Conservation (phyloP, 1,284 basidiomycete genomes). For the Ganoderma multipileum region DNA sequence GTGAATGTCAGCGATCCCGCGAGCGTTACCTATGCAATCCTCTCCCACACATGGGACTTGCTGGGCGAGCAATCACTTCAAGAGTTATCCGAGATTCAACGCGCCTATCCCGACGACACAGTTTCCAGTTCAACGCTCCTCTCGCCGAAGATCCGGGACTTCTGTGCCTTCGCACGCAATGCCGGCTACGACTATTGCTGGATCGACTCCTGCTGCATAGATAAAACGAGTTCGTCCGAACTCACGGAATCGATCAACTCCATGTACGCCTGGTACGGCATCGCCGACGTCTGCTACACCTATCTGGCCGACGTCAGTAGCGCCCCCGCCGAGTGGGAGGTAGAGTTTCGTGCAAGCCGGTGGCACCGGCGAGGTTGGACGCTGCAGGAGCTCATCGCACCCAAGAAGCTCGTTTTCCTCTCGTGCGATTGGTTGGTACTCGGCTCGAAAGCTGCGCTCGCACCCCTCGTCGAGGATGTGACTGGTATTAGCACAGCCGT, state of each 20-base stretch:
- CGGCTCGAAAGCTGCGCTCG: constrained; percentile 21
- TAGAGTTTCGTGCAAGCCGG: constrained; percentile 16
- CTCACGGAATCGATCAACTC: constrained; percentile 29
- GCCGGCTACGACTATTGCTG: constrained; percentile 21
- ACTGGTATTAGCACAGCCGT: constrained; percentile 18
- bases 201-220: constrained; percentile 30
- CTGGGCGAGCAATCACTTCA: constrained; percentile 9
- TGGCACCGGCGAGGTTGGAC: constrained; percentile 28
- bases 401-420: constrained; percentile 21
- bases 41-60: constrained; percentile 22
- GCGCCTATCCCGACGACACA: neutral
- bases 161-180: constrained; percentile 15
- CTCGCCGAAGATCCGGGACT: constrained; percentile 22
- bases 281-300: constrained; percentile 25
- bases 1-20: constrained; percentile 11
- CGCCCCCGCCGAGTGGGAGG: neutral
- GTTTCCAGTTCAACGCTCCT: neutral
- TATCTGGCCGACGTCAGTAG: constrained; percentile 22
- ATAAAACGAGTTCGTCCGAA: constrained; percentile 28
- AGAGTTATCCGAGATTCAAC: constrained; percentile 17
- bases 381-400: constrained; percentile 28
- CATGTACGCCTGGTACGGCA: constrained; percentile 26
- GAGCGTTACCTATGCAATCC: constrained; percentile 19
- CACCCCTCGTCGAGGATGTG: constrained; percentile 19
- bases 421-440: constrained; percentile 16